Base-by-base conservation (phyloP, 2,329 filamentous ascomycete species). In the Boeremia lycopersici region DNA sequence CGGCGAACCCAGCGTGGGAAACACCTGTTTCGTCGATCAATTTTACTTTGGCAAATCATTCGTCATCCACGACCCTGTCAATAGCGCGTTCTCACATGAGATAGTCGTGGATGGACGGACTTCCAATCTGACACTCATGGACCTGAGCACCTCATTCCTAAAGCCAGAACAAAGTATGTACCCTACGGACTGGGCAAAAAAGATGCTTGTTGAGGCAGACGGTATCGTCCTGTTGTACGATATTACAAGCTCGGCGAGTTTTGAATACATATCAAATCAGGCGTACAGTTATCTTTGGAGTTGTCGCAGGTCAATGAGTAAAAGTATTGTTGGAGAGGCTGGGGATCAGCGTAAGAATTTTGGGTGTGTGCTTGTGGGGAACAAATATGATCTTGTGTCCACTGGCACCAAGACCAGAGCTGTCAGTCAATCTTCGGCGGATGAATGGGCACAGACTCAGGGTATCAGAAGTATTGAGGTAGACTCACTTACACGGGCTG, bases 141-240 rank as follows among this genome's bases (percentile, higher is more conserved):
- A 73, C 31, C 17, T 72, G 8, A 68, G 58, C 36, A 62, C 60
- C 7, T 41, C 60, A 3, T 47, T 64, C 11, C 46, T 56, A n/a
- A 53, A 51, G 3, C 38, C 52, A 35, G 35, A 55, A n/a, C 41
- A 42, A 17, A 43, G 25, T 15, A 28, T 35, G 15, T 23, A 36
- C 25, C 15, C 28, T 12, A 15, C 40, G 2, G 38, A 48, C 2
- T 29, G 63, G 26, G 62, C 63, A 15, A 30, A 60, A 12, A 19
- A 23, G 1, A 49, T 48, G 3, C 44, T 70, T 8, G 17, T 29
- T 1, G 11, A 48, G 0, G 63, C 68, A 2, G 51, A 62, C 33
- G 70, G 68, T 7, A 30, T 74, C 3, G 56, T 73, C 1, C 45
- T 74, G 2, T 39, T 74, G 1, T 74, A 71, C 48, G 68, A 72